A percentile compares a stretch with the other conserved stretches of the same genome.
Evolutionary conservation across 2,329 filamentous ascomycete genomes (phyloP).

Genomic region (Diaporthe eres): DNA sequence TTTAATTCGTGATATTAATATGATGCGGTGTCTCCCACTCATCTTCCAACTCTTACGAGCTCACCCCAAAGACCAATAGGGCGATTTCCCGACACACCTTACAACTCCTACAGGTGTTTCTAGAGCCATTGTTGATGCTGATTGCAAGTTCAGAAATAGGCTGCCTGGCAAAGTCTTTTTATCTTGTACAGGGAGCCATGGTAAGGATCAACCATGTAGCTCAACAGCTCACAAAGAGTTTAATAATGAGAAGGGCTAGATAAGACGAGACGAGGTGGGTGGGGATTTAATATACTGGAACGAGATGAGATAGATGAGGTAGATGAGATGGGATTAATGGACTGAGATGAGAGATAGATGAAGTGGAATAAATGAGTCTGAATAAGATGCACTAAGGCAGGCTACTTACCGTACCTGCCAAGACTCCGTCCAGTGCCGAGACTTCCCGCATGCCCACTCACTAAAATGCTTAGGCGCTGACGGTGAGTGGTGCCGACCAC

Average conservation of each 20-base stretch:
- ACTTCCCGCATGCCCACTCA: conserved; percentile 17
- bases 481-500: conserved; percentile 1
- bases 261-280: neutral
- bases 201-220: neutral
- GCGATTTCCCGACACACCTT: neutral
- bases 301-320: neutral
- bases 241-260: neutral
- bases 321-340: neutral
- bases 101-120: neutral
- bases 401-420: neutral
- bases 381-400: neutral
- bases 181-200: neutral
- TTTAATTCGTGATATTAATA: neutral
- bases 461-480: neutral
- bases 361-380: too few relatives aligned
- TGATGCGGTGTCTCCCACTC: neutral
- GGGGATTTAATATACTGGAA: neutral
- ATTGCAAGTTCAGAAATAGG: neutral
- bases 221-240: neutral
- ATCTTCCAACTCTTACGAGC: neutral
- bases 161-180: neutral
- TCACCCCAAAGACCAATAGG: neutral
- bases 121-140: neutral
- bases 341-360: neutral
- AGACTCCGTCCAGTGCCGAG: conserved; percentile 17